phyloP scores from a whole-genome alignment of 1,284 basidiomycete genomes.

The Boletus semigastroideus region DNA sequence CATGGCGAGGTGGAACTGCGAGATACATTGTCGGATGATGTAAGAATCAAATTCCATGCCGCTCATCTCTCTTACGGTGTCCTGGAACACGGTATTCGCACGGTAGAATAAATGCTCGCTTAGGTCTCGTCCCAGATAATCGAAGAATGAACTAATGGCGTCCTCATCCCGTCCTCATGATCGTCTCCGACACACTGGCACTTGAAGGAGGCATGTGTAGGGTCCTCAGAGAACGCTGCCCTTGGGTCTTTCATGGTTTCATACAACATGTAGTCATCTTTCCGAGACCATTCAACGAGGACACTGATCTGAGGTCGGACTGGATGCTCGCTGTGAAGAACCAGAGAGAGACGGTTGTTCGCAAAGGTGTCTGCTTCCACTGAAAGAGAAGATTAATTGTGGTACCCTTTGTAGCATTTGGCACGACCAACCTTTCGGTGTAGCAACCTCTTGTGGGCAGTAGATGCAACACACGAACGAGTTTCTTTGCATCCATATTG shows the following conservation, averaged over 20 bases:
- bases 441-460: slow-evolving; percentile 39
- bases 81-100: slow-evolving; percentile 7
- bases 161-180: too few relatives aligned
- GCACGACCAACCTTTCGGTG: slow-evolving; percentile 30
- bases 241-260: slow-evolving; percentile 28
- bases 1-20: slow-evolving; percentile 24
- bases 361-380: slow-evolving; percentile 32
- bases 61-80: slow-evolving; percentile 21
- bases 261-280: slow-evolving; percentile 25
- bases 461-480: slow-evolving; percentile 34
- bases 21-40: too few relatives aligned
- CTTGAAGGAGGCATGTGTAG: slow-evolving; percentile 21
- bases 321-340: slow-evolving; percentile 28
- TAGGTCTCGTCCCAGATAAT: slow-evolving; percentile 24
- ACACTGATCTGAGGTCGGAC: slow-evolving; percentile 23
- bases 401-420: neutral
- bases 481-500: slow-evolving; percentile 31
- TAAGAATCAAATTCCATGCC: too few relatives aligned
- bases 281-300: slow-evolving; percentile 22
- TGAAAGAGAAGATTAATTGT: slow-evolving; percentile 2
- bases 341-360: slow-evolving; percentile 36
- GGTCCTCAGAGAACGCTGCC: too few relatives aligned
- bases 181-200: slow-evolving; percentile 18
- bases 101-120: neutral
- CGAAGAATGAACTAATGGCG: slow-evolving; percentile 28